Conservation (phyloP, 1,284 basidiomycete species). For the Moniliella sp. region DNA sequence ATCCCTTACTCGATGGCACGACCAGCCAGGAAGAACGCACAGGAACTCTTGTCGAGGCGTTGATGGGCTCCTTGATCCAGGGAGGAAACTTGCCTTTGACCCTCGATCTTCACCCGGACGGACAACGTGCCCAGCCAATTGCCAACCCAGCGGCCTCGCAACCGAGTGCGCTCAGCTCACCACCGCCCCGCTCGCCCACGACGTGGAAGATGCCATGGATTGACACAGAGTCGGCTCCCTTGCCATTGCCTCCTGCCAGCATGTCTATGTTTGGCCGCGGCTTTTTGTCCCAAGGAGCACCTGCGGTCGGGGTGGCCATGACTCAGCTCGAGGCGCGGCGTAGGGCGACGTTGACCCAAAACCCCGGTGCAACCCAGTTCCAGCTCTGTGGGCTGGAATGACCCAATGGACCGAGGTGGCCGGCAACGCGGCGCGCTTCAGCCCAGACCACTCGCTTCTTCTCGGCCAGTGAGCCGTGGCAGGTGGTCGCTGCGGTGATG, state of each 20-base stretch:
- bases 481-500: conserved; percentile 8
- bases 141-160: background rate
- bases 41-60: background rate
- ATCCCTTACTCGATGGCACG: background rate
- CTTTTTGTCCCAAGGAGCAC: background rate
- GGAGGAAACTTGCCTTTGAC: background rate
- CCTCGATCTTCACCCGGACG: background rate
- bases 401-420: conserved; percentile 8
- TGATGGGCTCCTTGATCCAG: background rate
- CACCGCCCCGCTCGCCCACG: no score
- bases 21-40: background rate
- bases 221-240: background rate
- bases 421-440: conserved; percentile 6
- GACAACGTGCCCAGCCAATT: background rate
- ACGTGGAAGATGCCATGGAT: background rate
- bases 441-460: conserved; percentile 31
- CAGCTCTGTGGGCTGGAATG: background rate
- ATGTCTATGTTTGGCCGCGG: no score
- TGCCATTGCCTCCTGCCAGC: no score
- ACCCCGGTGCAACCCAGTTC: background rate
- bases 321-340: conserved; percentile 24
- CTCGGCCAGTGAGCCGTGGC: conserved; percentile 7
- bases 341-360: conserved; percentile 12
- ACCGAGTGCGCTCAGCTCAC: background rate
- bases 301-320: conserved; percentile 3